phyloP scores from a whole-genome alignment of 129 eudicot genomes.

The Pulicaria dysenterica region DNA sequence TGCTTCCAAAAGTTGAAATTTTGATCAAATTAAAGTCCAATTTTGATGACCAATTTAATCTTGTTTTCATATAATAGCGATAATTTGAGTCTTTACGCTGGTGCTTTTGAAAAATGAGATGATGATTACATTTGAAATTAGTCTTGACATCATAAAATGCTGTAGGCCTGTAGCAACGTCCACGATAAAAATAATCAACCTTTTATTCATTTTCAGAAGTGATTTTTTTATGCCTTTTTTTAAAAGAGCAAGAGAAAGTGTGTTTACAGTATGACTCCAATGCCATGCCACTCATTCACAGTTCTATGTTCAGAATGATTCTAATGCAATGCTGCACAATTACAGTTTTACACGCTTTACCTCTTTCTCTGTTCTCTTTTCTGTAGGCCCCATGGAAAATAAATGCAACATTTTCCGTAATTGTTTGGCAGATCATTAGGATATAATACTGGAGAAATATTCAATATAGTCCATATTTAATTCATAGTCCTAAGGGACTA shows the following conservation, averaged over 20 bases:
- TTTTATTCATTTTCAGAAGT: background rate
- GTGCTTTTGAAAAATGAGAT: background rate
- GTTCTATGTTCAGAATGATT: too few relatives aligned
- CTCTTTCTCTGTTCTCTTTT: too few relatives aligned
- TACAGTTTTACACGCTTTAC: too few relatives aligned
- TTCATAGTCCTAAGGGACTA: too few relatives aligned
- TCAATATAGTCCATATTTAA: too few relatives aligned
- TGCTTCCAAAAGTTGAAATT: constrained; percentile 13
- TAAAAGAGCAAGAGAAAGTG: background rate
- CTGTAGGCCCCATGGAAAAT: too few relatives aligned
- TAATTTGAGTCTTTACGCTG: background rate
- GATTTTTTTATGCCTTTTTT: background rate
- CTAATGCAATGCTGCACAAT: too few relatives aligned
- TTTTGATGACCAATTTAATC: constrained; percentile 7
- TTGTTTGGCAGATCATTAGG: too few relatives aligned
- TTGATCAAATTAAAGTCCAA: background rate
- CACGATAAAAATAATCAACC: background rate
- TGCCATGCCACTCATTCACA: too few relatives aligned
- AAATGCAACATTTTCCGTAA: too few relatives aligned
- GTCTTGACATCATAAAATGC: background rate
- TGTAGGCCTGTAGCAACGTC: background rate
- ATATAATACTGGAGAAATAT: too few relatives aligned
- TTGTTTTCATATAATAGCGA: constrained; percentile 7
- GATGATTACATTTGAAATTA: background rate
- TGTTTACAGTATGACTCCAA: too few relatives aligned